Evolutionary conservation across 2,329 filamentous ascomycete genomes (phyloP).

Genomic region (Cercospora sp.): DNA sequence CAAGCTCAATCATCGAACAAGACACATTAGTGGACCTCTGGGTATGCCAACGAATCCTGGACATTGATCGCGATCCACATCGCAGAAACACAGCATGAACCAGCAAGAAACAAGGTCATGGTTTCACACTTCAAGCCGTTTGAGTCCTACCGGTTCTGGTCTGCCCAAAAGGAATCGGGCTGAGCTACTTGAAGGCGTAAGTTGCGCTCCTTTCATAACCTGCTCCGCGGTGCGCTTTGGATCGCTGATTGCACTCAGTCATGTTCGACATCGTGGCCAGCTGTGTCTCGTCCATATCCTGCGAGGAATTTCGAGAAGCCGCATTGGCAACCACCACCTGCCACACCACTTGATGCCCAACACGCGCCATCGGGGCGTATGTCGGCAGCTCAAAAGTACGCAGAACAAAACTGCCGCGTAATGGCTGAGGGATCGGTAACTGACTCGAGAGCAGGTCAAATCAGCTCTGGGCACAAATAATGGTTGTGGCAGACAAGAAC

Average conservation of each 20-base stretch:
- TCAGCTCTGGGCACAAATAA: constrained; percentile 14
- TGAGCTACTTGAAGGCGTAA: not conserved
- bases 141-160: not conserved
- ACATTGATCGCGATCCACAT: not conserved
- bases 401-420: not conserved
- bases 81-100: not conserved
- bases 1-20: not conserved
- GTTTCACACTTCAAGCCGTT: not conserved
- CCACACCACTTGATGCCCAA: not conserved
- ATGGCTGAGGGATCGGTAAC: not conserved
- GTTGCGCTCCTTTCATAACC: not conserved
- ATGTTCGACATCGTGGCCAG: not conserved
- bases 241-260: not conserved
- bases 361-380: not conserved
- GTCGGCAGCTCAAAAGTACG: constrained; percentile 2
- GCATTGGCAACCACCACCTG: not conserved
- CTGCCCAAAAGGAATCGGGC: not conserved
- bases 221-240: not conserved
- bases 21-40: not conserved
- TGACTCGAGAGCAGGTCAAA: not conserved
- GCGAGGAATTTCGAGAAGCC: not conserved
- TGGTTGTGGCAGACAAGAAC: constrained; percentile 15
- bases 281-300: not conserved
- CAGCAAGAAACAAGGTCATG: not conserved
- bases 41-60: not conserved